These are phyloP conservation scores for Dendrobium huoshanense DNA, from an alignment of 106 monocot species.

Conservation along the genomic window DNA sequence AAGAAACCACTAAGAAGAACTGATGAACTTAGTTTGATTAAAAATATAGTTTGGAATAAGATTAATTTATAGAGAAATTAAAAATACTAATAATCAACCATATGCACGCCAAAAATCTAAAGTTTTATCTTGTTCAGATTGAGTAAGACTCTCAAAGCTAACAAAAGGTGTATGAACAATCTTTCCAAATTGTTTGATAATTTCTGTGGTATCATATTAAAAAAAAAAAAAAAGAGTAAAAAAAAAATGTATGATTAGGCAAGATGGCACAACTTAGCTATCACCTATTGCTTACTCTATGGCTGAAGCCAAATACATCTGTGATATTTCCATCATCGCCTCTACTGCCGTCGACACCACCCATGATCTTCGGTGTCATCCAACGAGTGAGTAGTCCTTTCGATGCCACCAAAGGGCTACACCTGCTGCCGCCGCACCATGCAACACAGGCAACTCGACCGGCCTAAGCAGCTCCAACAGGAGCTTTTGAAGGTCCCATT, in stretches of 20 bases:
- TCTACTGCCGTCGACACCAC: neutral
- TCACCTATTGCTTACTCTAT: neutral
- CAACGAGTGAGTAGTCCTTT: conserved; percentile 6
- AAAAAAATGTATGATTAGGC: neutral
- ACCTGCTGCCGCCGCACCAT: neutral
- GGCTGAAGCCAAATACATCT: conserved; percentile 3
- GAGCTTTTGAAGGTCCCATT: conserved; percentile 19
- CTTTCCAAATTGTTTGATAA: neutral
- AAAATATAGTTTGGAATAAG: neutral
- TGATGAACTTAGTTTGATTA: neutral
- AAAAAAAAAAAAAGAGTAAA: neutral
- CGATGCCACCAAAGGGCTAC: neutral
- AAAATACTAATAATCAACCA: neutral
- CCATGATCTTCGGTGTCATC: neutral
- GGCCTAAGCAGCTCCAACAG: conserved; percentile 6
- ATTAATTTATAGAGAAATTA: neutral
- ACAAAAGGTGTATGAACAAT: neutral
- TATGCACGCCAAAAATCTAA: neutral
- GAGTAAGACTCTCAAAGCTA: neutral
- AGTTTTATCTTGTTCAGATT: neutral
- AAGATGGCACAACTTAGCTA: neutral
- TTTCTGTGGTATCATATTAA: neutral
- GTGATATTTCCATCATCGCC: conserved; percentile 1
- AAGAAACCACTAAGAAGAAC: neutral
- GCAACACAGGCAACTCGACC: neutral